These are phyloP conservation scores for Claviceps africana DNA, from an alignment of 2,329 filamentous ascomycete genomes.

Conservation along the genomic window DNA sequence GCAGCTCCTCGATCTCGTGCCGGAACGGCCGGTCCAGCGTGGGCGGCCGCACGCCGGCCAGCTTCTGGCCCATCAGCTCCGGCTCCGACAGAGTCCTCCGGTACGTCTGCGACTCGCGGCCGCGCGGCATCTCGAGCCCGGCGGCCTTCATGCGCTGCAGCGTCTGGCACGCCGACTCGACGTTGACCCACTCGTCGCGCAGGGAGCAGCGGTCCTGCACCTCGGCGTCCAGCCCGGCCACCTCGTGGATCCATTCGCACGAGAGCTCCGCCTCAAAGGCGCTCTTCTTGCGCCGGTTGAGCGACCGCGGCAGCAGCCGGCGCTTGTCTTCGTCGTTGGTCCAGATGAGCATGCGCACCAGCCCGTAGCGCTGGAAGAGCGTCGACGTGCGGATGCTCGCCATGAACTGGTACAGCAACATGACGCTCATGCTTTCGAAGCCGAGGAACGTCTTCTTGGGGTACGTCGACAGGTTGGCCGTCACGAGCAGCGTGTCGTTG, in stretches of 20 bases:
- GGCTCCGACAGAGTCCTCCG: constrained; percentile 12
- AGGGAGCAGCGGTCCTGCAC: constrained; percentile 16
- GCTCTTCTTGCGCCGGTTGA: constrained; percentile 40
- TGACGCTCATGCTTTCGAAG: constrained; percentile 41
- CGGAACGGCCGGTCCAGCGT: constrained; percentile 26
- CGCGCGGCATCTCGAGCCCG: constrained; percentile 28
- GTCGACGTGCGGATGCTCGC: constrained; percentile 40
- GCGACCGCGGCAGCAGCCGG: constrained; percentile 43
- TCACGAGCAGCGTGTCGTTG: constrained; percentile 63
- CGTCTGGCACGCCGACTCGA: constrained; percentile 26
- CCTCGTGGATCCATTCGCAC: constrained; percentile 44
- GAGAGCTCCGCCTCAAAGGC: constrained; percentile 46
- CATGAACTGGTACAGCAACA: constrained; percentile 50
- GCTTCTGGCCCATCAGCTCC: constrained; percentile 9
- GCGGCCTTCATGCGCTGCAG: constrained; percentile 32
- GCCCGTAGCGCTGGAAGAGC: constrained; percentile 61
- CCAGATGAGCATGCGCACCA: constrained; percentile 69
- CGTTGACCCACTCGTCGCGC: constrained; percentile 35
- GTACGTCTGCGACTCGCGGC: constrained; percentile 25
- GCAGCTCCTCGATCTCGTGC: constrained; percentile 27
- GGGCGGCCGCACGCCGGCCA: constrained; percentile 18
- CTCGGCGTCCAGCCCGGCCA: constrained; percentile 31
- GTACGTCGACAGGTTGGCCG: constrained; percentile 49
- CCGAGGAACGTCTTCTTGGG: constrained; percentile 34
- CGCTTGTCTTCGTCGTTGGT: constrained; percentile 45